Evolutionary conservation across 805 yeast species (phyloP).

Genomic region (Candida taoyuanica): DNA sequence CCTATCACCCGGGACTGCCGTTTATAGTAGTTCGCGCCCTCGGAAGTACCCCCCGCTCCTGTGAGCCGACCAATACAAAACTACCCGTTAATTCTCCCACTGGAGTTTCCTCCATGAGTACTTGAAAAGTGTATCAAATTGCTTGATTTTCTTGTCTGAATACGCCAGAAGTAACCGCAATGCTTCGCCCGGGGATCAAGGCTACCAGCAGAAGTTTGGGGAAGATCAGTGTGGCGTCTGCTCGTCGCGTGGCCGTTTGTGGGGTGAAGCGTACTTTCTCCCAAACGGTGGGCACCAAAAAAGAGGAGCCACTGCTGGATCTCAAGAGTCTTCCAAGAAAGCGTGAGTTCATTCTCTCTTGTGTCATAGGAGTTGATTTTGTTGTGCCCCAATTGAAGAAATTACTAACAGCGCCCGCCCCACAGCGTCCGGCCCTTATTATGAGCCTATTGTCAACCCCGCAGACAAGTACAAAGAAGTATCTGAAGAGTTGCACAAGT

Average conservation of each 20-base stretch:
- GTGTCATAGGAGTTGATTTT: not conserved
- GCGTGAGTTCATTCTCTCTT: constrained; percentile 6
- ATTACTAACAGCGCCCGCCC: constrained; percentile 2
- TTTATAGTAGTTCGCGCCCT: not conserved
- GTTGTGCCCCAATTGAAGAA: not conserved
- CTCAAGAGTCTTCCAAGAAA: constrained; percentile 23
- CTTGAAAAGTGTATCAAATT: too few relatives aligned
- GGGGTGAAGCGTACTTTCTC: constrained; percentile 3
- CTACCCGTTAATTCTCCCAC: not conserved
- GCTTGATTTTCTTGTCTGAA: too few relatives aligned
- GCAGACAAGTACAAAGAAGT: constrained; percentile 68
- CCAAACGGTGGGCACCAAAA: not conserved
- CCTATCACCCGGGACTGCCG: too few relatives aligned
- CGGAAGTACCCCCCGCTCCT: not conserved
- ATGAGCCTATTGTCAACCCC: constrained; percentile 53
- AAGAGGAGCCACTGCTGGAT: constrained; percentile 16
- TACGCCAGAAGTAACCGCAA: too few relatives aligned
- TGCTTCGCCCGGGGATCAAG: not conserved
- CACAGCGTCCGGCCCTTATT: constrained; percentile 21
- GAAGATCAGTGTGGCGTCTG: not conserved
- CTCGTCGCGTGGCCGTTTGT: not conserved
- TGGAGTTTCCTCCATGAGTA: too few relatives aligned
- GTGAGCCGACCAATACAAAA: not conserved
- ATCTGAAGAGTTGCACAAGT: constrained; percentile 69
- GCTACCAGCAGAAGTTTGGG: not conserved